A percentile compares a stretch with the other conserved stretches of the same genome.
phyloP scores from a whole-genome alignment of 2,329 filamentous ascomycete genomes.

The Ilyonectria destructans region DNA sequence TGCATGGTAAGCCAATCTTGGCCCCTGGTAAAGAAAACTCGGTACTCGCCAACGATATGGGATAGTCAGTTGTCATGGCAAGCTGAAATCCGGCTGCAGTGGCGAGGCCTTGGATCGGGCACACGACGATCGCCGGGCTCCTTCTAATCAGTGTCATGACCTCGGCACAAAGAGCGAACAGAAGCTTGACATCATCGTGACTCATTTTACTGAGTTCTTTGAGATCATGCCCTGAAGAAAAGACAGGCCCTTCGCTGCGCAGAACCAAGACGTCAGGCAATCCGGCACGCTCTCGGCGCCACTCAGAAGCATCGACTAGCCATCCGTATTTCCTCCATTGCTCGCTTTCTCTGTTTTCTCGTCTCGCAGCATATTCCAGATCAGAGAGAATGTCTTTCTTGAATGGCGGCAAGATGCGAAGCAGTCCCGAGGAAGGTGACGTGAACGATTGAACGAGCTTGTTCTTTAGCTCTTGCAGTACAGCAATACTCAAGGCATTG shows the following conservation, averaged over 20 bases:
- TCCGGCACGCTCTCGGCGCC: constrained; percentile 40
- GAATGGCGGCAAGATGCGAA: constrained; percentile 40
- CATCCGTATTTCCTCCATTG: constrained; percentile 40
- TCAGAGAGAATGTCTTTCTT: constrained; percentile 14
- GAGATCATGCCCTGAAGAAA: constrained; percentile 46
- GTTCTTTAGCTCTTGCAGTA: constrained; percentile 39
- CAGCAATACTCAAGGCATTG: constrained; percentile 43
- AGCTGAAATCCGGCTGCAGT: constrained; percentile 48
- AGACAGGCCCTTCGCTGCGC: constrained; percentile 44
- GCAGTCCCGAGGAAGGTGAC: constrained; percentile 22
- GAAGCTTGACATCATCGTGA: constrained; percentile 32
- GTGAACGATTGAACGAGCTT: constrained; percentile 40
- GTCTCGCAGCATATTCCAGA: constrained; percentile 19
- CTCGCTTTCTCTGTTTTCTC: background rate
- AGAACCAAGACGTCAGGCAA: constrained; percentile 44
- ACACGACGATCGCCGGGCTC: constrained; percentile 44
- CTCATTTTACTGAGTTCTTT: constrained; percentile 38
- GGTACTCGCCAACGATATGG: constrained; percentile 38
- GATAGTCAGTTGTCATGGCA: constrained; percentile 44
- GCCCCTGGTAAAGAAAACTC: constrained; percentile 41
- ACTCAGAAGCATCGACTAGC: constrained; percentile 42
- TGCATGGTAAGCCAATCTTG: constrained; percentile 46
- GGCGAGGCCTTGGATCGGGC: constrained; percentile 45
- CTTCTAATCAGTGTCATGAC: constrained; percentile 44
- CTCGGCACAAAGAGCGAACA: constrained; percentile 43